Evolutionary conservation across 352 stramenopile species (phyloP).

Genomic region (Pythium aquatile): DNA sequence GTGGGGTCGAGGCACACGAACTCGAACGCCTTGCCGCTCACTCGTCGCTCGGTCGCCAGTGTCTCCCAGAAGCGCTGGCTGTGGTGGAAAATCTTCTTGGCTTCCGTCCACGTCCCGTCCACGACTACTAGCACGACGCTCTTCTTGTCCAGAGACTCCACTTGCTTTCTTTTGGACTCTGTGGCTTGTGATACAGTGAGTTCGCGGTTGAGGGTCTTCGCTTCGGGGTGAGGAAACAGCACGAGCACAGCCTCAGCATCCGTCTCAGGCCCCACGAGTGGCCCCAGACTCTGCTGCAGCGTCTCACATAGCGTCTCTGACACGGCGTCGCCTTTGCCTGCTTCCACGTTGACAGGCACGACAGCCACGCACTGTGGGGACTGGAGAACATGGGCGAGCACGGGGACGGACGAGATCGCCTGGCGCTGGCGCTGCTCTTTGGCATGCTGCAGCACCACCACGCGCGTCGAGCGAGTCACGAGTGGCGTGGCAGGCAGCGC

Average conservation of each 20-base stretch:
- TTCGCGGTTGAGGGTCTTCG: slow-evolving; percentile 8
- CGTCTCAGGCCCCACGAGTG: background rate
- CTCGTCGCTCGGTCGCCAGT: slow-evolving; percentile 29
- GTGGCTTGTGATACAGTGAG: background rate
- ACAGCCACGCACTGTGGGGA: slow-evolving; percentile 28
- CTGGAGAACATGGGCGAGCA: slow-evolving; percentile 50
- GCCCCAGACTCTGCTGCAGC: slow-evolving; percentile 2
- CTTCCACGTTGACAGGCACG: slow-evolving; percentile 37
- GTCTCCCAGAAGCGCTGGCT: slow-evolving; percentile 41
- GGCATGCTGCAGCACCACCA: slow-evolving; percentile 63
- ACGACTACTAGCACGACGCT: slow-evolving; percentile 54
- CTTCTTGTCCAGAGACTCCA: background rate
- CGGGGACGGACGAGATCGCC: slow-evolving; percentile 65
- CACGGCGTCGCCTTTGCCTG: slow-evolving; percentile 39
- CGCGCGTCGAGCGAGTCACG: slow-evolving; percentile 32
- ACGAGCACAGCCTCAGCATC: slow-evolving; percentile 18
- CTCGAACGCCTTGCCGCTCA: slow-evolving; percentile 32
- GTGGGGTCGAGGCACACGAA: slow-evolving; percentile 44
- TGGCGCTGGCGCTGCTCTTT: slow-evolving; percentile 53
- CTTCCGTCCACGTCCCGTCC: slow-evolving; percentile 80
- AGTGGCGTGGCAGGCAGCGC: slow-evolving; percentile 35
- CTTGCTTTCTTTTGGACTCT: background rate
- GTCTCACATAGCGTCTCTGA: slow-evolving; percentile 26
- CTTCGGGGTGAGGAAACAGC: slow-evolving; percentile 20
- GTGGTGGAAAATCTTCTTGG: slow-evolving; percentile 71